phyloP scores from a whole-genome alignment of 345 rosid species.

The Linum usitatissimum region DNA sequence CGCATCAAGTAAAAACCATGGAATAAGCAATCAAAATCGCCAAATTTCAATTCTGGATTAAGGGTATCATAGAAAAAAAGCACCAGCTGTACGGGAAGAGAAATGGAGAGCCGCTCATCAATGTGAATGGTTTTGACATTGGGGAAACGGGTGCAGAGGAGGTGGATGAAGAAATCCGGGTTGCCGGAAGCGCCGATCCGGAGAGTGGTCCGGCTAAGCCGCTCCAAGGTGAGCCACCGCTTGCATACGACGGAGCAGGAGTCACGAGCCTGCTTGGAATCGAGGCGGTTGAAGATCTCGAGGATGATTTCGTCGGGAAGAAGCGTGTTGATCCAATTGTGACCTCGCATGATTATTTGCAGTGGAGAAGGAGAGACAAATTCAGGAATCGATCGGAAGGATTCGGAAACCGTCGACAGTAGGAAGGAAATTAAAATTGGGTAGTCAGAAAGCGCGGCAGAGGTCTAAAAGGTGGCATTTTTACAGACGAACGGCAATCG shows the following conservation, averaged over 20 bases:
- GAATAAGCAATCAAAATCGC: background rate
- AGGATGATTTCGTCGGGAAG: slow-evolving; percentile 75
- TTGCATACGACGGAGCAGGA: slow-evolving; percentile 86
- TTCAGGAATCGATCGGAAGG: background rate
- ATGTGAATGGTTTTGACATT: slow-evolving; percentile 46
- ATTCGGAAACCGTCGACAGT: background rate
- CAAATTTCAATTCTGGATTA: background rate
- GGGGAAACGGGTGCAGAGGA: slow-evolving; percentile 65
- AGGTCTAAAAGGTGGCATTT: background rate
- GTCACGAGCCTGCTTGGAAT: slow-evolving; percentile 53
- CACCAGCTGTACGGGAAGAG: slow-evolving; percentile 36
- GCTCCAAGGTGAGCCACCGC: slow-evolving; percentile 75
- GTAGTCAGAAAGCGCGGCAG: background rate
- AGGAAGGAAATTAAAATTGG: background rate
- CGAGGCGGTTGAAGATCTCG: slow-evolving; percentile 63
- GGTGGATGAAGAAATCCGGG: slow-evolving; percentile 48
- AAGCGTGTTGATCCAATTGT: slow-evolving; percentile 54
- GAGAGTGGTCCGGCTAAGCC: slow-evolving; percentile 70
- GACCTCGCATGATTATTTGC: slow-evolving; percentile 43
- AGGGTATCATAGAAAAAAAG: background rate
- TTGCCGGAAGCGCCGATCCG: slow-evolving; percentile 72
- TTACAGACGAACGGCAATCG: too few relatives aligned
- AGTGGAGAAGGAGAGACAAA: too few relatives aligned
- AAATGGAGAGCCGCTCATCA: slow-evolving; percentile 62
- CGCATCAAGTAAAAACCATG: background rate